Conservation (phyloP, 1,139 yeast species). For the Pneumocystis sp. region DNA sequence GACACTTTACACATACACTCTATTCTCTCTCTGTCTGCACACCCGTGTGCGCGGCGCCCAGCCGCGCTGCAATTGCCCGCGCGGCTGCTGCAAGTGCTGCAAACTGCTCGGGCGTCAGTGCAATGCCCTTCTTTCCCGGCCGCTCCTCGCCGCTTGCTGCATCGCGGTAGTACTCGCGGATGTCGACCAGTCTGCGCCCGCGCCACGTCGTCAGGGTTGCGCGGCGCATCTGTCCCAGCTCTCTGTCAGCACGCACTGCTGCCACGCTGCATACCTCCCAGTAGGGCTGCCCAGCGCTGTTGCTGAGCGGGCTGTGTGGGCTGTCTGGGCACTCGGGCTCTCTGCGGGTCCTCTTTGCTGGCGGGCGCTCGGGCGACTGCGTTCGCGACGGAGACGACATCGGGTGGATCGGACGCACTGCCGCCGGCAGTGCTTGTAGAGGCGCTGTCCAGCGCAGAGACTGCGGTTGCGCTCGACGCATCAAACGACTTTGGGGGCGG, state of each 20-base stretch:
- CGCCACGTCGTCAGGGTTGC: not conserved
- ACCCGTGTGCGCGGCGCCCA: too few relatives aligned
- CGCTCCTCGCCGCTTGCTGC: not conserved
- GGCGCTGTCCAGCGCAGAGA: not conserved
- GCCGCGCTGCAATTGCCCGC: too few relatives aligned
- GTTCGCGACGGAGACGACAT: not conserved
- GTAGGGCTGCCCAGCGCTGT: not conserved
- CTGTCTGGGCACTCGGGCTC: too few relatives aligned
- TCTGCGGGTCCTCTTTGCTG: not conserved
- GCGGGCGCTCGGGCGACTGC: not conserved
- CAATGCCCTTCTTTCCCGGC: constrained; percentile 3
- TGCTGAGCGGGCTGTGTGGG: too few relatives aligned
- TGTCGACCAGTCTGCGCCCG: not conserved
- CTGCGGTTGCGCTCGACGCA: not conserved
- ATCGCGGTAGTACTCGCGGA: not conserved
- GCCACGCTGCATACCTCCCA: not conserved
- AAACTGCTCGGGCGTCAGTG: constrained; percentile 17
- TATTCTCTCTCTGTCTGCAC: too few relatives aligned
- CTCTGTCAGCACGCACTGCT: too few relatives aligned
- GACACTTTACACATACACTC: too few relatives aligned
- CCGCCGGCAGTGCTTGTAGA: not conserved
- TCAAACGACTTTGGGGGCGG: not conserved
- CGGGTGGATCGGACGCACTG: not conserved
- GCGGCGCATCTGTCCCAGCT: constrained; percentile 4
- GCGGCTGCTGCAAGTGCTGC: too few relatives aligned